A percentile compares a stretch with the other conserved stretches of the same genome.
phyloP scores from a whole-genome alignment of 2,329 filamentous ascomycete species.

The Alternaria metachromatica region DNA sequence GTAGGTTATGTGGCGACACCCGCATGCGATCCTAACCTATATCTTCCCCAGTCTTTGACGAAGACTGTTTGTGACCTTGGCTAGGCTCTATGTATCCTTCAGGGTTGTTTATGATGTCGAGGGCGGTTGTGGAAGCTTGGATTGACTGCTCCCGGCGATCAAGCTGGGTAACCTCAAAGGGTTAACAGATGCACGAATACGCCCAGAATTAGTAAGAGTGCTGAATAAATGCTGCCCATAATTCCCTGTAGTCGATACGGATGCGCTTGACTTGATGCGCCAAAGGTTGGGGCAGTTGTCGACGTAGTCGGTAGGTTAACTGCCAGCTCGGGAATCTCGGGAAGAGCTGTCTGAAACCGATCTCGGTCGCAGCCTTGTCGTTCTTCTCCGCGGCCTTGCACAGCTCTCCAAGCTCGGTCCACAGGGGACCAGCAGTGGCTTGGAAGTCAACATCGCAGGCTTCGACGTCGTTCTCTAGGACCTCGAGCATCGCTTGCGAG shows the following conservation, averaged over 20 bases:
- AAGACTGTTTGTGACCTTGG: neutral
- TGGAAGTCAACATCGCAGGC: too few species aligned
- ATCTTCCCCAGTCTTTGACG: neutral
- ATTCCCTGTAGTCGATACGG: neutral
- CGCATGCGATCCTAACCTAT: neutral
- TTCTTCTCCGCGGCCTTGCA: too few species aligned
- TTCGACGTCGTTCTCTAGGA: too few species aligned
- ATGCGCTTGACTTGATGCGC: neutral
- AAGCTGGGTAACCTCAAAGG: neutral
- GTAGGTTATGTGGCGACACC: neutral
- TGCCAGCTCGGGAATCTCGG: neutral
- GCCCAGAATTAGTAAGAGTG: neutral
- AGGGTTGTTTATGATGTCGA: neutral
- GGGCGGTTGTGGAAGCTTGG: neutral
- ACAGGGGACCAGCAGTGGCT: too few species aligned
- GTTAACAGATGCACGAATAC: neutral
- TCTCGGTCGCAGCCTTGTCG: too few species aligned
- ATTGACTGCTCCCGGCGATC: neutral
- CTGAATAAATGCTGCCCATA: neutral
- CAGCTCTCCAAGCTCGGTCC: too few species aligned
- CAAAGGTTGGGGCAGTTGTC: neutral
- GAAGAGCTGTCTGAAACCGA: too few species aligned
- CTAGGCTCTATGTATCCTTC: neutral
- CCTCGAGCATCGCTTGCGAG: too few species aligned
- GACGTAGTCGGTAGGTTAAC: neutral